Conservation (phyloP, 2,329 filamentous ascomycete genomes). For the Fusarium duplospermum region DNA sequence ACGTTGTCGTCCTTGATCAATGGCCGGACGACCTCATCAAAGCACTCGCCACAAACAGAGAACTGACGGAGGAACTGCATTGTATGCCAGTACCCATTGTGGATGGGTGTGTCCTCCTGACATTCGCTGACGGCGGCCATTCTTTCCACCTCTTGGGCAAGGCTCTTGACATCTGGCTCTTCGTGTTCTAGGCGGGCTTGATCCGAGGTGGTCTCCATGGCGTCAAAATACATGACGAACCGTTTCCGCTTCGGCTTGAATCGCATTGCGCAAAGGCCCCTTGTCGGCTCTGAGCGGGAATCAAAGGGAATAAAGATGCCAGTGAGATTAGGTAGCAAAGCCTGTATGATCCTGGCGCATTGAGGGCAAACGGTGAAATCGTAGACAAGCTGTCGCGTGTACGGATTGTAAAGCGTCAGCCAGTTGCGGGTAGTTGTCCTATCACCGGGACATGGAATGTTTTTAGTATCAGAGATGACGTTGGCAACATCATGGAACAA, state of each 20-base stretch:
- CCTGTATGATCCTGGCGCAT: constrained; percentile 78
- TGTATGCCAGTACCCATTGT: constrained; percentile 78
- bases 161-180: constrained; percentile 67
- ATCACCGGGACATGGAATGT: constrained; percentile 68
- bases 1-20: constrained; percentile 63
- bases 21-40: constrained; percentile 81
- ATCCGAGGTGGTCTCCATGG: constrained; percentile 68
- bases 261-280: constrained; percentile 76
- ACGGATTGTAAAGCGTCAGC: constrained; percentile 79
- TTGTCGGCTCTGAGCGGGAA: constrained; percentile 57
- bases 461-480: constrained; percentile 61
- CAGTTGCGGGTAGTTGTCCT: constrained; percentile 71
- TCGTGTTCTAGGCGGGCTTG: constrained; percentile 57
- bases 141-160: constrained; percentile 73
- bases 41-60: constrained; percentile 90
- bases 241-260: constrained; percentile 63
- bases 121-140: constrained; percentile 72
- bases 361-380: constrained; percentile 81
- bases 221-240: constrained; percentile 70
- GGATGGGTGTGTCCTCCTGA: constrained; percentile 69
- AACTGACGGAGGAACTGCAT: constrained; percentile 81
- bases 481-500: constrained; percentile 77
- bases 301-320: constrained; percentile 72
- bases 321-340: constrained; percentile 77
- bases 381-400: constrained; percentile 70